Evolutionary conservation across 1,284 basidiomycete genomes (phyloP).

Genomic region (Anthracocystis panici-leucophaei): DNA sequence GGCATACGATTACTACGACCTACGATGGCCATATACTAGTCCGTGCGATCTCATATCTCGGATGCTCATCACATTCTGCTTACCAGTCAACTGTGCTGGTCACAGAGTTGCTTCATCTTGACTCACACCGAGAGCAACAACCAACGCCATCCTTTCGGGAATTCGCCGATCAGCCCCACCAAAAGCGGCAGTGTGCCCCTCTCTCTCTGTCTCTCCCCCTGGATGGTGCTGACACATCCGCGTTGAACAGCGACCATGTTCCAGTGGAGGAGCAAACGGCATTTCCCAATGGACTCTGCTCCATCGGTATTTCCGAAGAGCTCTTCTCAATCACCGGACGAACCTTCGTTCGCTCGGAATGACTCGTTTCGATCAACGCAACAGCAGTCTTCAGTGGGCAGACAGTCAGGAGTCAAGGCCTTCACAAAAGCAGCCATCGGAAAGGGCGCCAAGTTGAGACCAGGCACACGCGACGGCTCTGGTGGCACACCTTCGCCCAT

Average conservation of each 20-base stretch:
- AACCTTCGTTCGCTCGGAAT: constrained; percentile 11
- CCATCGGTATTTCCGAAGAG: constrained; percentile 21
- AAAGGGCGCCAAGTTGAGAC: constrained; percentile 33
- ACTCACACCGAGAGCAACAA: neutral
- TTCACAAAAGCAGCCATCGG: constrained; percentile 23
- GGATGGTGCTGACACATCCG: neutral
- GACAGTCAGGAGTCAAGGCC: constrained; percentile 25
- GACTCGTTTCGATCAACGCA: constrained; percentile 10
- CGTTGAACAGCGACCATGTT: constrained; percentile 40
- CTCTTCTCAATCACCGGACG: constrained; percentile 16
- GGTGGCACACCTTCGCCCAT: constrained; percentile 19
- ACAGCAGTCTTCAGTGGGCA: neutral
- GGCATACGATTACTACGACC: neutral
- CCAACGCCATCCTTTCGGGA: neutral
- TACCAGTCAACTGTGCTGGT: constrained; percentile 3
- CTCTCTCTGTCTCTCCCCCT: neutral
- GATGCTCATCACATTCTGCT: too few relatives aligned
- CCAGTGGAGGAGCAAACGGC: constrained; percentile 48
- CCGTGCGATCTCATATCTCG: neutral
- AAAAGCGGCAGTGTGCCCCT: neutral
- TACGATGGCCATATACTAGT: neutral
- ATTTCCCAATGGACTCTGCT: constrained; percentile 36
- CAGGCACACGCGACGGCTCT: constrained; percentile 25
- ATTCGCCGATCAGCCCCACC: neutral
- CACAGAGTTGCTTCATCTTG: constrained; percentile 6